Evolutionary conservation across 2,329 filamentous ascomycete genomes (phyloP).

Genomic region (Bisporella sp.): DNA sequence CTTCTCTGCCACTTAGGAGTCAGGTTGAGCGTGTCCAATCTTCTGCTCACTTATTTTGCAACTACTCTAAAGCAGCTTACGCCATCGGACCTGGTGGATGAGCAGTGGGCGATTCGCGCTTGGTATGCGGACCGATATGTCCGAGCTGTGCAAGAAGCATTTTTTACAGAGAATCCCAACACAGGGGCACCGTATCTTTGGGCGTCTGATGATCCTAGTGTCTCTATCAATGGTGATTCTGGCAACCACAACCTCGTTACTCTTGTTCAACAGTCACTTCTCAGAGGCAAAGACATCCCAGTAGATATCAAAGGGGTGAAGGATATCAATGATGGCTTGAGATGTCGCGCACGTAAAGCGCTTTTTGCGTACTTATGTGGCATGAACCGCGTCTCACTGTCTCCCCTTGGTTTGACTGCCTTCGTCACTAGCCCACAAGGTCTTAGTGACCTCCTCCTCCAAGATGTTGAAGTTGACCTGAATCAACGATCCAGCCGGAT

Average conservation of each 20-base stretch:
- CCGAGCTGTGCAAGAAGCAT: neutral
- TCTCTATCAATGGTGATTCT: neutral
- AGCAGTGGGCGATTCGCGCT: neutral
- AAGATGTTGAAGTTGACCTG: neutral
- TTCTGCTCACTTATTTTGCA: neutral
- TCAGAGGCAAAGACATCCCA: neutral
- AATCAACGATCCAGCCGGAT: neutral
- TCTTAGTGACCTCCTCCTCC: neutral
- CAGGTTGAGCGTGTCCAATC: neutral
- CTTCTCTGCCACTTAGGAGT: neutral
- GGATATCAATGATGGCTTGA: neutral
- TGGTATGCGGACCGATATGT: neutral
- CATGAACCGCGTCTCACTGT: neutral
- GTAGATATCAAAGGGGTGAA: neutral
- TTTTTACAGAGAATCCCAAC: neutral
- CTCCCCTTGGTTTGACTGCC: neutral
- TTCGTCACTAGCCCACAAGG: neutral
- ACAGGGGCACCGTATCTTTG: neutral
- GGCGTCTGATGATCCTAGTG: neutral
- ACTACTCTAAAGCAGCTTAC: neutral
- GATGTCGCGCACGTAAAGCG: neutral
- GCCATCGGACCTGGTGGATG: neutral
- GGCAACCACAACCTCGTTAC: neutral
- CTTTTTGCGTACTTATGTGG: neutral
- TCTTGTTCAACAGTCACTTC: neutral